Percentiles rank a stretch among this genome's conserved stretches.
Conservation (phyloP, 2,329 filamentous ascomycete genomes). For the Pseudogymnoascus sp. region DNA sequence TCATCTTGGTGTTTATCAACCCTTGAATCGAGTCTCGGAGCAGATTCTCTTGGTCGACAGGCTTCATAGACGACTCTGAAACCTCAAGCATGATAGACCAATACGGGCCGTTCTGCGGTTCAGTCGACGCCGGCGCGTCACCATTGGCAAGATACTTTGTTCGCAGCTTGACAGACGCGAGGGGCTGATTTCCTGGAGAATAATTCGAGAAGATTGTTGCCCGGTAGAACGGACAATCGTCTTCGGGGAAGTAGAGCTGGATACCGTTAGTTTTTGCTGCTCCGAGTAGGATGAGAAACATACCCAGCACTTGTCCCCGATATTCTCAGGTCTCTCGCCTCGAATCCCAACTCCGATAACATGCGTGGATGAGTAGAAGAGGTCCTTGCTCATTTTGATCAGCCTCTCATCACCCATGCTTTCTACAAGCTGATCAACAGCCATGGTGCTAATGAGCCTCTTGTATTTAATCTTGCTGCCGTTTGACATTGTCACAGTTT, state of each 20-base stretch:
- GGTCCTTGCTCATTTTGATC: constrained; percentile 72
- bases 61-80: constrained; percentile 92
- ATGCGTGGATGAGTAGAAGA: constrained; percentile 96
- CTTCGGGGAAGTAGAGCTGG: constrained; percentile 94
- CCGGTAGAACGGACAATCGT: constrained; percentile 98
- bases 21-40: constrained; percentile 90
- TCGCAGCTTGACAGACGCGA: constrained; percentile 71
- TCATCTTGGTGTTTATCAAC: constrained; percentile 96
- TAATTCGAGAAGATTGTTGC: constrained; percentile 99
- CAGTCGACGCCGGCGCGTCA: constrained; percentile 63
- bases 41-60: constrained; percentile 76
- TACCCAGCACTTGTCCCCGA: constrained; percentile 99
- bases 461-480: constrained; percentile 85
- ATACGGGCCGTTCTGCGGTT: constrained; percentile 83
- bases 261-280: constrained; percentile 20
- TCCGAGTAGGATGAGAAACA: constrained; percentile 25
- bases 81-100: constrained; percentile 99
- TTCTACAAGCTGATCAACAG: constrained; percentile 80
- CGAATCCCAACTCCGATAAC: constrained; percentile 94
- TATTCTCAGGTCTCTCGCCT: constrained; percentile 83
- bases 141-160: constrained; percentile 82
- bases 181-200: constrained; percentile 95
- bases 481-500: constrained; percentile 73
- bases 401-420: constrained; percentile 83
- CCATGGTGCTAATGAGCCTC: constrained; percentile 94